Evolutionary conservation across 805 yeast genomes (phyloP), one percentile per base, ranked within the genome.

Genomic region (Pichia heedii): DNA sequence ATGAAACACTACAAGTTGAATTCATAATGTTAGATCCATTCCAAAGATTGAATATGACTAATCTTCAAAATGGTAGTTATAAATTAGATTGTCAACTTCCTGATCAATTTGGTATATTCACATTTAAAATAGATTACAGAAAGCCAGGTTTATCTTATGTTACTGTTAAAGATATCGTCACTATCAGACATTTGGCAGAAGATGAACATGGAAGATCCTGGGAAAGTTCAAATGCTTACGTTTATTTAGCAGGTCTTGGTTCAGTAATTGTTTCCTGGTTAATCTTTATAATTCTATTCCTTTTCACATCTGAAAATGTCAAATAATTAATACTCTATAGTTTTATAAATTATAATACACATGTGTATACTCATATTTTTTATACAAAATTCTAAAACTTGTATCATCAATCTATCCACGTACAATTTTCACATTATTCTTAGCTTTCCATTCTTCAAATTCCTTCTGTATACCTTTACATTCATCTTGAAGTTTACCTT

Each of bases 21-120:
- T 78, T 88, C 62, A 77, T 75, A 55, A 81, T 93, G 90, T 74
- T 93, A 50, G 97, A 93, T 61, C 98, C 99, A 36, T 93, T 90
- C 68, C 88, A 88, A 59, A 79, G 98, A 57, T 59, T 90, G 45
- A 78, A 73, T 48, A 66, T 93, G 55, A 53, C 61, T 18, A 66
- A 65, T 12, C 56, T 54, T 2, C 62, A 67, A 5, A 62, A 71
- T n/a, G 81, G 78, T 55, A 59, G 67, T 18, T 80, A 76, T 55
- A 65, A 64, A 19, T 68, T 75, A 18, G 64, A 68, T 41, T 87
- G 93, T 63, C 73, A 72, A 38, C 65, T 87, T 33, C 99, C 99
- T 20, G 97, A 90, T 62, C 96, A 88, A 57, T 96, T 93, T 63
- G 99, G 99, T 45, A 84, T 93, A 75, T 93, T 88, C 67, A 84